These are phyloP conservation scores for Arctium lappa DNA, from an alignment of 129 eudicot species.

Conservation along the genomic window DNA sequence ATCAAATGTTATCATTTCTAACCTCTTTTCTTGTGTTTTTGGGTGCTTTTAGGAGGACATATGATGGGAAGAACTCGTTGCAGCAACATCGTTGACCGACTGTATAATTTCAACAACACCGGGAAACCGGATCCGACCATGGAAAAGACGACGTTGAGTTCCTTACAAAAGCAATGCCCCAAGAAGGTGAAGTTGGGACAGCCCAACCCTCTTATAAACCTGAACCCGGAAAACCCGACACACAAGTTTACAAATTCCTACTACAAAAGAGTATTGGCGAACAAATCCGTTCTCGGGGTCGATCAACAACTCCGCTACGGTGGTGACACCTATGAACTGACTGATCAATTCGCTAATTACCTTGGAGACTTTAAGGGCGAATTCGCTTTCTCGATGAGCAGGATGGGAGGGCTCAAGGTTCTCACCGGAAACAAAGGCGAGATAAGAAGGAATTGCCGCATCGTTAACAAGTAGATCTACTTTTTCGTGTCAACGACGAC, in stretches of 20 bases:
- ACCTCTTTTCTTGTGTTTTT: neutral
- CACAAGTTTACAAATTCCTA: conserved; percentile 58
- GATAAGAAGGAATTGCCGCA: conserved; percentile 55
- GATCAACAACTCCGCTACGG: conserved; percentile 61
- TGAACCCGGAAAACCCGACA: conserved; percentile 43
- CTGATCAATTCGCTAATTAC: conserved; percentile 37
- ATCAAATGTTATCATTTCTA: neutral
- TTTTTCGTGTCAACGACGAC: neutral
- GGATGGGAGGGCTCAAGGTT: conserved; percentile 68
- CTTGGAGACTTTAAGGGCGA: conserved; percentile 39
- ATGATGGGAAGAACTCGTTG: conserved; percentile 79
- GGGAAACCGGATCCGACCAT: conserved; percentile 70
- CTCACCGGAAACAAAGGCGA: conserved; percentile 66
- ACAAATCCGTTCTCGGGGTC: conserved; percentile 50
- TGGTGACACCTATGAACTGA: conserved; percentile 41
- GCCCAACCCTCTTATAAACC: conserved; percentile 47
- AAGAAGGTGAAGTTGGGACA: conserved; percentile 32
- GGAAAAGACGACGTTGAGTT: conserved; percentile 34
- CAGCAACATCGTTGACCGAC: conserved; percentile 52
- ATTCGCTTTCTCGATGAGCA: conserved; percentile 63
- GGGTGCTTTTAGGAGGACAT: conserved; percentile 59
- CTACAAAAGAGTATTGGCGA: conserved; percentile 48
- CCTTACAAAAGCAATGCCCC: conserved; percentile 56
- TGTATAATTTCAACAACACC: conserved; percentile 69
- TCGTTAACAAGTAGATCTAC: conserved; percentile 43